Evolutionary conservation across 352 stramenopile genomes (phyloP), one percentile per base, ranked within the genome.

Genomic region (Albugo laibachii): DNA sequence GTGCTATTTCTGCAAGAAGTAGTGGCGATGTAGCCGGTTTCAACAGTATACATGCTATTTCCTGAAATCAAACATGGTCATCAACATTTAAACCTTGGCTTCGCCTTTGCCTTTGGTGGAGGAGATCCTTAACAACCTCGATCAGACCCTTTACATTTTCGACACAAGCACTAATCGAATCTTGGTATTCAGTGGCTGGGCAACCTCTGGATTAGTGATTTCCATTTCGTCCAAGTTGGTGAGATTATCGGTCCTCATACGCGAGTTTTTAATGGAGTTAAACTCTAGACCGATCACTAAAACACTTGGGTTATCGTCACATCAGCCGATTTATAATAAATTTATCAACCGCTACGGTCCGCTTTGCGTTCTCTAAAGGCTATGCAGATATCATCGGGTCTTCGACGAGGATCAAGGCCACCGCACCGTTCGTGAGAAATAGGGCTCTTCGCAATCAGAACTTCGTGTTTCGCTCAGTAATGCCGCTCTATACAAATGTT

Each of bases 191-290:
- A 93, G 93, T 20, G 93, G 93, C 27, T 98, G 93, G 93, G 88
- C 87, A 3, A 97, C 48, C 80, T 78, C 38, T 98, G 93, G 93
- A 91, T 93, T 52, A 85, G 91, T 48, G 81, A 97, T 40, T 63
- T 95, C 15, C 70, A 87, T 50, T 65, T 95, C 0, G 92, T 96
- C 19, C 92, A 96, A 42, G 93, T 95, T 14, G 83, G 65, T 38
- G 85, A 96, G 54, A 92, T 98, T 38, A 86, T 98, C 13, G 93
- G 93, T 2, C 93, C 93, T 93, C 92, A 6, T 98, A 98, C 63
- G 92, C 89, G 4, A 88, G 98, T 39, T 83, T 75, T 6, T 62
- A 1, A 92, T 97, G 31, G 67, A 82, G 47, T 88, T 91, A 24
- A 70, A 60, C n/a, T 83, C 81, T 41, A 93, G 92, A 37, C 88